These are phyloP conservation scores for Phyllostachys edulis DNA, from an alignment of 176 grass and related monocot species.

Conservation along the genomic window DNA sequence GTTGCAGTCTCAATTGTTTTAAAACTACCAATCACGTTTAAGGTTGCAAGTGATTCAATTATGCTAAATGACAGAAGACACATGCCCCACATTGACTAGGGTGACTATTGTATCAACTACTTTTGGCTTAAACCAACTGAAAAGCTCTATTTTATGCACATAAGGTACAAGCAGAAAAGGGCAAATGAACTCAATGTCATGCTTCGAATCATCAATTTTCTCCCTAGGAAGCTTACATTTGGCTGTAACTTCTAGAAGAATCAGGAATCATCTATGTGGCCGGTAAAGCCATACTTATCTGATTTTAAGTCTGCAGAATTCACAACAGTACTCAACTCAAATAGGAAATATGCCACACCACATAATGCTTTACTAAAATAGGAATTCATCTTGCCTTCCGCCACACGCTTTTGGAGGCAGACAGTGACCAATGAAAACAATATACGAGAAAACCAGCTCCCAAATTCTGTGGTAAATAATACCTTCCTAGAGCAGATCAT, in stretches of 20 bases:
- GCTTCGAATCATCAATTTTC: conserved; percentile 5
- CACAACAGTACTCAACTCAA: neutral
- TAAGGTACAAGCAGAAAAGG: conserved; percentile 16
- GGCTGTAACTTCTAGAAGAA: conserved; percentile 30
- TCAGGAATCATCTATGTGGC: conserved; percentile 18
- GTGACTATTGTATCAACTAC: conserved; percentile 14
- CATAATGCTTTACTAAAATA: conserved; percentile 6
- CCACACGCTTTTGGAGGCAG: neutral
- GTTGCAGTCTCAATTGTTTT: conserved; percentile 25
- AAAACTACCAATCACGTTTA: neutral
- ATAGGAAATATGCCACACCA: neutral
- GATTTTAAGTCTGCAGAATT: neutral
- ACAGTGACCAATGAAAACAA: neutral
- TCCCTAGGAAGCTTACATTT: conserved; percentile 47
- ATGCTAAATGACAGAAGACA: conserved; percentile 20
- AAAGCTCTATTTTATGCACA: conserved; percentile 19
- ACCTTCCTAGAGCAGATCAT: neutral
- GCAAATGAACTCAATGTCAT: neutral
- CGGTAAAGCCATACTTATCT: conserved; percentile 22
- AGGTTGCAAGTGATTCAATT: neutral
- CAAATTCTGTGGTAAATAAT: neutral
- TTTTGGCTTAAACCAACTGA: conserved; percentile 26
- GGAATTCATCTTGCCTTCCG: neutral
- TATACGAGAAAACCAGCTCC: neutral
- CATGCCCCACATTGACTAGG: conserved; percentile 29